Base-by-base conservation (phyloP, 768 basidiomycete species). In the Tulasnella sp. region DNA sequence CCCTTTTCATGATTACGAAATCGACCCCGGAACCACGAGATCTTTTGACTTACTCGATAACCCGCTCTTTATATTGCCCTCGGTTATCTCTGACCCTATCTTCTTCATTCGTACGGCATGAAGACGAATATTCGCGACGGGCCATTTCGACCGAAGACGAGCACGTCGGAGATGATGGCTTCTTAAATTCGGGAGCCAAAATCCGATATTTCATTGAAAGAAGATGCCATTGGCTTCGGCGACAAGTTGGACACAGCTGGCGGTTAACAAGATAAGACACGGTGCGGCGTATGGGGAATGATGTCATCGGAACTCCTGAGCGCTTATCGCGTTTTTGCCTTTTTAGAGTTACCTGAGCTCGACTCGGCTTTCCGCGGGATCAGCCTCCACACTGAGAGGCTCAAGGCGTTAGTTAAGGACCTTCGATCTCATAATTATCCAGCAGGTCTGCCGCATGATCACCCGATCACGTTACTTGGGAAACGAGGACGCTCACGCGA, bases 261-360 rank as follows among this genome's bases (percentile, higher is more conserved):
- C 95, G 0, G 93, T 99, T 39, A 99, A 99, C 86, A 99, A 99
- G 89, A 96, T 97, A 80, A 93, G 95, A 2, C 94, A 96, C 84
- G 95, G 94, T 94, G 82, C 78, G 10, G 5, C 39, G 10, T 77
- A 86, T 48, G 27, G n/a, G 9, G n/a, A n/a, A 27, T 80, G 75
- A 71, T 72, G 79, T 40, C 38, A 77, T 39, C 68, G 76, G n/a
- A n/a, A n/a, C n/a, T n/a, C n/a, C n/a, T n/a, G n/a, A n/a, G n/a
- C n/a, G n/a, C n/a, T n/a, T n/a, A n/a, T n/a, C n/a, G n/a, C n/a
- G n/a, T 78, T 42, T 56, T 74, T 16, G 27, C n/a, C n/a, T n/a
- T 71, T 77, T 40, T 40, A 95, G 96, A 90, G 3, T 86, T 99
- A 10, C 97, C 97, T 82, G 90, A 93, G 80, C 88, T 95, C 7